Evolutionary conservation across 129 eudicot genomes (phyloP).

Genomic region (Chrysanthemum lavandulifolium): DNA sequence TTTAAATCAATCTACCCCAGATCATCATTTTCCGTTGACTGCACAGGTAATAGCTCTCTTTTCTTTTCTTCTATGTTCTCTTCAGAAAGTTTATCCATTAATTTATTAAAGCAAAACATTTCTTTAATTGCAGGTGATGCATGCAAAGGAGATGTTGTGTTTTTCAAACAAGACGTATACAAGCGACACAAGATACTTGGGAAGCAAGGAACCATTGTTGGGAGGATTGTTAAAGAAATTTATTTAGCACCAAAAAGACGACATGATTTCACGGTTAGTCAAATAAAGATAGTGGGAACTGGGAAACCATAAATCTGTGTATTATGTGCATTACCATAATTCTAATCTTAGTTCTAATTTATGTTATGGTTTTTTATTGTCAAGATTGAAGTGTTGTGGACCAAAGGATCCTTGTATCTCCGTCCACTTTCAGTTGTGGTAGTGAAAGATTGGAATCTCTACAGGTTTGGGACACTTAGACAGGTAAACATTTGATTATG

Average conservation of each 20-base stretch:
- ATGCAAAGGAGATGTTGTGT: constrained; percentile 82
- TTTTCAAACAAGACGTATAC: constrained; percentile 72
- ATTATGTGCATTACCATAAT: neutral
- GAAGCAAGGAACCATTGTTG: constrained; percentile 68
- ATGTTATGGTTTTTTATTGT: constrained; percentile 7
- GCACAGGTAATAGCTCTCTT: constrained; percentile 54
- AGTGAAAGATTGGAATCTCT: constrained; percentile 80
- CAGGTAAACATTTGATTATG: constrained; percentile 46
- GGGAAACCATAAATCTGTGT: neutral
- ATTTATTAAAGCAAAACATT: neutral
- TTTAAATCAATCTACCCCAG: constrained; percentile 58
- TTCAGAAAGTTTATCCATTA: neutral
- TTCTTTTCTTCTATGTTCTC: constrained; percentile 3
- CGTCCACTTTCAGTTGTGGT: constrained; percentile 65
- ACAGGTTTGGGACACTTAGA: constrained; percentile 65
- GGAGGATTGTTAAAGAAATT: constrained; percentile 81
- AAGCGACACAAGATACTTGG: constrained; percentile 46
- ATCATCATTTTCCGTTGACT: constrained; percentile 73
- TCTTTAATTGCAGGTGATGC: constrained; percentile 66
- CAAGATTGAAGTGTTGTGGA: constrained; percentile 90
- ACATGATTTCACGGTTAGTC: constrained; percentile 79
- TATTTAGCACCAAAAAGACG: constrained; percentile 85
- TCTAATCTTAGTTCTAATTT: neutral
- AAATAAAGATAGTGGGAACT: neutral
- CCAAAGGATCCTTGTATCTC: constrained; percentile 39